Percentiles rank a stretch among this genome's conserved stretches.
Conservation (phyloP, 2,329 filamentous ascomycete species). For the Microsporum ferrugineum region DNA sequence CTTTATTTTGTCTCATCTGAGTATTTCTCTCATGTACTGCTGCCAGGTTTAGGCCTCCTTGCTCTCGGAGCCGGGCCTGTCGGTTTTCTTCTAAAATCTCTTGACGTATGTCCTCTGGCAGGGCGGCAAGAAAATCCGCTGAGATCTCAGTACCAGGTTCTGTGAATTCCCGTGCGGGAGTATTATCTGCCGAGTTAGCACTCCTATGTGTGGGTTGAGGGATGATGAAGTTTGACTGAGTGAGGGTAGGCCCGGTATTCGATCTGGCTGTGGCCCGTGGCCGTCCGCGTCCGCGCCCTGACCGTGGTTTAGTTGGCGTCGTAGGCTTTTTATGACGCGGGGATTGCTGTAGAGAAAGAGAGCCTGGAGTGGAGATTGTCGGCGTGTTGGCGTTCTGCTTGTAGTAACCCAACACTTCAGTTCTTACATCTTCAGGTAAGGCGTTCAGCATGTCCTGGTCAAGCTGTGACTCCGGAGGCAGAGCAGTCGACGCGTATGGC, state of each 20-base stretch:
- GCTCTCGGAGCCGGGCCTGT: conserved; percentile 48
- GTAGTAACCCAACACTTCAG: conserved; percentile 70
- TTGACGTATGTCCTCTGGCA: conserved; percentile 66
- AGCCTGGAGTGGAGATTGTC: conserved; percentile 18
- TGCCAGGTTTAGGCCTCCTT: conserved; percentile 38
- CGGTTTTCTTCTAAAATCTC: conserved; percentile 70
- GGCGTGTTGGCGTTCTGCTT: conserved; percentile 22
- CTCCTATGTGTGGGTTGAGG: conserved; percentile 15
- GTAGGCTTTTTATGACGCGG: conserved; percentile 34
- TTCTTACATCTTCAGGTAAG: conserved; percentile 73
- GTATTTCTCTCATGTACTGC: not conserved
- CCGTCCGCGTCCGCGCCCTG: conserved; percentile 43
- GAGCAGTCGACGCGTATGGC: conserved; percentile 17
- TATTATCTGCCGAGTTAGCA: conserved; percentile 15
- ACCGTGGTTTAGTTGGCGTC: conserved; percentile 51
- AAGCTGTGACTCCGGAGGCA: conserved; percentile 61
- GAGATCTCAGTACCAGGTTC: conserved; percentile 40
- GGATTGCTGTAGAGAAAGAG: conserved; percentile 24
- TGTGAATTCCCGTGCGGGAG: conserved; percentile 17
- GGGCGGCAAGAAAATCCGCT: conserved; percentile 63
- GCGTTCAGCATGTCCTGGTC: conserved; percentile 75
- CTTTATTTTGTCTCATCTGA: not conserved
- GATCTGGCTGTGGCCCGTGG: conserved; percentile 41
- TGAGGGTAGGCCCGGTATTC: conserved; percentile 48
- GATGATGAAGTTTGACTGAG: conserved; percentile 63